phyloP scores from a whole-genome alignment of 108 stramenopile genomes.

The Phaeodactylum tricornutum region DNA sequence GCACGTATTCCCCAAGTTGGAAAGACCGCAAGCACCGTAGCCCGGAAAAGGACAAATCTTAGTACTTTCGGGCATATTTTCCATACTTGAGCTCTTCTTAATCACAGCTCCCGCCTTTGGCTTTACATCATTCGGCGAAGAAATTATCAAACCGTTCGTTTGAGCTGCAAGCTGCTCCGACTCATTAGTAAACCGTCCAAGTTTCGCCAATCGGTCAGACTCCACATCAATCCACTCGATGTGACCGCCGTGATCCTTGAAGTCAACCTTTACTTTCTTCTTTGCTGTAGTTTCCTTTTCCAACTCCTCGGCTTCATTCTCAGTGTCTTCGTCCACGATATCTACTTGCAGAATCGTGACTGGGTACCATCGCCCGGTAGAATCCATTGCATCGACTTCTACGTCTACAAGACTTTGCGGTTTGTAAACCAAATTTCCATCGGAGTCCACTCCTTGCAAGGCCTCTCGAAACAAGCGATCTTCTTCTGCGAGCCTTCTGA shows the following conservation, averaged over 20 bases:
- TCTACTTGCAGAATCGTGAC: slow-evolving; percentile 51
- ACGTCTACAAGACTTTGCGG: slow-evolving; percentile 32
- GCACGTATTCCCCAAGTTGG: slow-evolving; percentile 93
- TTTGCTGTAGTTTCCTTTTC: slow-evolving; percentile 14
- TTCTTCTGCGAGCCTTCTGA: slow-evolving; percentile 52
- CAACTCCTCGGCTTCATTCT: slow-evolving; percentile 27
- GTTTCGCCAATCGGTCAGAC: slow-evolving; percentile 67
- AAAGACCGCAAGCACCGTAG: slow-evolving; percentile 77
- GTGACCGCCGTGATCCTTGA: slow-evolving; percentile 55
- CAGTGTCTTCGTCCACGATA: slow-evolving; percentile 26
- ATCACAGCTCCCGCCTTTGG: slow-evolving; percentile 16
- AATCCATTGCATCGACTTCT: slow-evolving; percentile 76
- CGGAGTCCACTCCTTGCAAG: slow-evolving; percentile 47
- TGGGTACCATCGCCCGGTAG: slow-evolving; percentile 71
- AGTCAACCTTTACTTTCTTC: slow-evolving; percentile 63
- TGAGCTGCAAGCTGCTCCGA: slow-evolving; percentile 11
- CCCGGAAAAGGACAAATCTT: slow-evolving; percentile 70
- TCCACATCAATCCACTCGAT: slow-evolving; percentile 79
- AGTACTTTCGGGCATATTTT: slow-evolving; percentile 11
- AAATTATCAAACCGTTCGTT: background rate
- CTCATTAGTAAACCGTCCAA: slow-evolving; percentile 62
- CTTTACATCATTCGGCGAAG: slow-evolving; percentile 26
- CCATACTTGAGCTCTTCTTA: slow-evolving; percentile 2
- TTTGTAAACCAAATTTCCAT: slow-evolving; percentile 32
- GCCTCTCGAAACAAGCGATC: slow-evolving; percentile 51